Evolutionary conservation across 1,284 basidiomycete genomes (phyloP).

Genomic region (Apiotrichum brassicae): DNA sequence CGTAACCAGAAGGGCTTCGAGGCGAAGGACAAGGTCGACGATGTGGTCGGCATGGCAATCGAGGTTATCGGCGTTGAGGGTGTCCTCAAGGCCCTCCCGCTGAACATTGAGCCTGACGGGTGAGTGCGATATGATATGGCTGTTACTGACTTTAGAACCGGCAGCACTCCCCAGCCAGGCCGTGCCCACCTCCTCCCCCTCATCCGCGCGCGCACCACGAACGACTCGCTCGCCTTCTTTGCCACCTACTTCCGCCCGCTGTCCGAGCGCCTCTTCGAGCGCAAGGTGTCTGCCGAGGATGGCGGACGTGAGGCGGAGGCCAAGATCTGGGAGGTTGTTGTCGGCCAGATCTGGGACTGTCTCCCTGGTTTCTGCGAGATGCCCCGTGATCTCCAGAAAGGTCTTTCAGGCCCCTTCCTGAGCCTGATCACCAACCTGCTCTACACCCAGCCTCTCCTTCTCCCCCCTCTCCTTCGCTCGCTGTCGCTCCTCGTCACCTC

Average conservation of each 20-base stretch:
- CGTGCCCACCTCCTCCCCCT: slow-evolving; percentile 90
- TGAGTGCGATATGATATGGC: neutral
- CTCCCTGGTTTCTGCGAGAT: slow-evolving; percentile 64
- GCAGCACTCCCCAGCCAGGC: slow-evolving; percentile 46
- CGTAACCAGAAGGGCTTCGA: slow-evolving; percentile 78
- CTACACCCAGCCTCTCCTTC: slow-evolving; percentile 78
- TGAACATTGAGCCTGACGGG: slow-evolving; percentile 75
- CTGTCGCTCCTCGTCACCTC: slow-evolving; percentile 71
- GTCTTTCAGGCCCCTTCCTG: slow-evolving; percentile 67
- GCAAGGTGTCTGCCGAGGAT: slow-evolving; percentile 66
- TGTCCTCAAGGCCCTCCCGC: slow-evolving; percentile 67
- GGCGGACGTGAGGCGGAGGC: slow-evolving; percentile 71
- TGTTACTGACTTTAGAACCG: slow-evolving; percentile 16
- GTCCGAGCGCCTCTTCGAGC: slow-evolving; percentile 85
- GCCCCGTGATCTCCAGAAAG: slow-evolving; percentile 63
- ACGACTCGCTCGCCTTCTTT: slow-evolving; percentile 80
- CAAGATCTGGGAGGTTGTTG: slow-evolving; percentile 88
- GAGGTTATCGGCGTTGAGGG: slow-evolving; percentile 77
- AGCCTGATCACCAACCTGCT: slow-evolving; percentile 85
- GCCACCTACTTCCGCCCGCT: slow-evolving; percentile 84
- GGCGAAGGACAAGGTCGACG: slow-evolving; percentile 81
- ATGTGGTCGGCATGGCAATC: slow-evolving; percentile 72
- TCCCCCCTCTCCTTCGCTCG: slow-evolving; percentile 72
- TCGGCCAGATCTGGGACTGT: slow-evolving; percentile 82
- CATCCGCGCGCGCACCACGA: slow-evolving; percentile 67